phyloP scores from a whole-genome alignment of 345 rosid genomes.

The Iberis pinnata region DNA sequence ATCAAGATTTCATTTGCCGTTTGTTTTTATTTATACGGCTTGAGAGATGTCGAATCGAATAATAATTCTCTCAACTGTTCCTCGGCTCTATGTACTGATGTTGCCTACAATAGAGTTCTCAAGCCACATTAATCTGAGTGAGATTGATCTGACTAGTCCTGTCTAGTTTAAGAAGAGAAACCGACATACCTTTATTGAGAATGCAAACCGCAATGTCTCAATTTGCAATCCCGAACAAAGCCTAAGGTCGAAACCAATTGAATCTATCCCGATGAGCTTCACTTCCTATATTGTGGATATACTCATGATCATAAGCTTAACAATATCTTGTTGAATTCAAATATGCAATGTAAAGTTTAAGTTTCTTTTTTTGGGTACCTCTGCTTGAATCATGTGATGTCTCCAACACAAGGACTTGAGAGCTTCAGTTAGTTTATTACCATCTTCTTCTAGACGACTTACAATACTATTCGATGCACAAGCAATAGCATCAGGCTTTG shows the following conservation, averaged over 20 bases:
- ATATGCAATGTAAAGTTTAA: neutral
- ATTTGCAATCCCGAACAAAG: slow-evolving; percentile 80
- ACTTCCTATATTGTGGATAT: slow-evolving; percentile 52
- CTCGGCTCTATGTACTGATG: slow-evolving; percentile 66
- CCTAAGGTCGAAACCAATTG: slow-evolving; percentile 74
- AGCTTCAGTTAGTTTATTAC: slow-evolving; percentile 52
- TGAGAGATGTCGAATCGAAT: slow-evolving; percentile 41
- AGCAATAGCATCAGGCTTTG: slow-evolving; percentile 72
- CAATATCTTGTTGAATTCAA: neutral
- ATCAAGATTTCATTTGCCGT: slow-evolving; percentile 41
- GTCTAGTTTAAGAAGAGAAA: slow-evolving; percentile 1
- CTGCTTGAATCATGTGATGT: slow-evolving; percentile 70
- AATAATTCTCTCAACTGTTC: slow-evolving; percentile 62
- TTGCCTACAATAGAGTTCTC: slow-evolving; percentile 51
- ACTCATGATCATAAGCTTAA: neutral
- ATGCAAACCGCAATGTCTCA: slow-evolving; percentile 69
- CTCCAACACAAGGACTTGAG: slow-evolving; percentile 78
- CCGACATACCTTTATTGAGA: slow-evolving; percentile 48
- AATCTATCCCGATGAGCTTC: slow-evolving; percentile 54
- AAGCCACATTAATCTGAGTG: neutral
- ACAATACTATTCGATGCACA: slow-evolving; percentile 50
- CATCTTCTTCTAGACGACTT: slow-evolving; percentile 56
- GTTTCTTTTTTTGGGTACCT: slow-evolving; percentile 44
- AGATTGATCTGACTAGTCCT: slow-evolving; percentile 2
- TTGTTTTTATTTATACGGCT: slow-evolving; percentile 36